phyloP scores from a whole-genome alignment of 1,284 basidiomycete species.

The Pseudozyma tsukubaensis region DNA sequence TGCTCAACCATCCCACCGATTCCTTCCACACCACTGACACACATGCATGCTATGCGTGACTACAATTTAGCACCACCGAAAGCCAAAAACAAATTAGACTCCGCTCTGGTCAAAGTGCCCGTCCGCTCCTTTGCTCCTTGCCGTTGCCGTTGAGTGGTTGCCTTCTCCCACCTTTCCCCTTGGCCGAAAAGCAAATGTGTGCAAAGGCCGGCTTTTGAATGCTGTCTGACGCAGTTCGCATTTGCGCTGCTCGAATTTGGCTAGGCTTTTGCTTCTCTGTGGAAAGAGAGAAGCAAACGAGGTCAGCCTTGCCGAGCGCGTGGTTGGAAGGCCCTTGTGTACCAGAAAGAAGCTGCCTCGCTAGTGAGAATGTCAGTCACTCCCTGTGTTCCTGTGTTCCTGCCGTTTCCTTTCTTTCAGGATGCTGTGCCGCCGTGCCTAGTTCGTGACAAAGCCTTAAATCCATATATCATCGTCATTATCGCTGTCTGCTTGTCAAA shows the following conservation, averaged over 20 bases:
- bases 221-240: constrained; percentile 13
- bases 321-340: constrained; percentile 5
- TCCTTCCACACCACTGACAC: background rate
- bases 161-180: too few species aligned
- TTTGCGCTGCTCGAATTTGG: background rate
- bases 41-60: too few species aligned
- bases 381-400: background rate
- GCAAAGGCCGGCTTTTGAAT: constrained; percentile 5
- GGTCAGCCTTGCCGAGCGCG: constrained; percentile 16
- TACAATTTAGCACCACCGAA: too few species aligned
- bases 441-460: too few species aligned
- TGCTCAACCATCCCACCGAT: too few species aligned
- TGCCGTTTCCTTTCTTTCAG: too few species aligned
- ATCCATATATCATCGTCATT: too few species aligned
- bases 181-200: background rate
- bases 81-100: background rate
- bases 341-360: background rate
- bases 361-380: background rate
- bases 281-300: background rate
- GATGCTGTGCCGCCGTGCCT: too few species aligned
- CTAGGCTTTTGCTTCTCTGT: background rate
- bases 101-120: constrained; percentile 1
- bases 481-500: too few species aligned
- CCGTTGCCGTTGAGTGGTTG: too few species aligned
- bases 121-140: constrained; percentile 1